phyloP scores from a whole-genome alignment of 2,329 filamentous ascomycete species.

The Paracamarosporium sp. region DNA sequence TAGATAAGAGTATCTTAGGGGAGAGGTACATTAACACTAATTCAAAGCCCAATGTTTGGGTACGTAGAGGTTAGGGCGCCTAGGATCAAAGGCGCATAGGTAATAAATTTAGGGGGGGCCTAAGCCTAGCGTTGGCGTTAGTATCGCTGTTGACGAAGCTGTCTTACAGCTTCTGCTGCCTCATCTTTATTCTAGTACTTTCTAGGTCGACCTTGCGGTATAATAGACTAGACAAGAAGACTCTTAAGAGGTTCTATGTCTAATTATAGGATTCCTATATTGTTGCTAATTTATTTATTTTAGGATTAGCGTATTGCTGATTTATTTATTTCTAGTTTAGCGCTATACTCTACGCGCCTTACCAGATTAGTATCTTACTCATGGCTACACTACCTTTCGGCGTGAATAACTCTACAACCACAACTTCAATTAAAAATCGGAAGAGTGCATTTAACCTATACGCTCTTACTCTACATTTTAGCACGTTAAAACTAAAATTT shows the following conservation, averaged over 20 bases:
- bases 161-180: too few relatives aligned
- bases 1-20: too few relatives aligned
- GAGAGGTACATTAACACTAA: background rate
- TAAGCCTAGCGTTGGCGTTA: too few relatives aligned
- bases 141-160: too few relatives aligned
- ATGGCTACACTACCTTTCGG: slow-evolving; percentile 7
- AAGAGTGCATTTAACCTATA: slow-evolving; percentile 1
- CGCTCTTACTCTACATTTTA: background rate
- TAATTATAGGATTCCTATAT: background rate
- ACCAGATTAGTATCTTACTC: slow-evolving; percentile 1
- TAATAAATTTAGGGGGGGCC: too few relatives aligned
- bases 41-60: background rate
- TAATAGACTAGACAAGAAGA: background rate
- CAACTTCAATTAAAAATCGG: background rate
- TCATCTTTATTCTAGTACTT: too few relatives aligned
- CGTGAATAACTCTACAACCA: slow-evolving; percentile 12
- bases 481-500: too few relatives aligned
- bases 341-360: background rate
- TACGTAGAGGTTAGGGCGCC: too few relatives aligned
- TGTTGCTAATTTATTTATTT: background rate
- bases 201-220: too few relatives aligned
- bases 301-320: background rate
- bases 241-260: background rate
- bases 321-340: too few relatives aligned
- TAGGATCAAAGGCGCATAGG: background rate